A percentile compares a stretch with the other conserved stretches of the same genome.
Conservation (phyloP, 306 rosid genomes). For the Gynostemma pentaphyllum region DNA sequence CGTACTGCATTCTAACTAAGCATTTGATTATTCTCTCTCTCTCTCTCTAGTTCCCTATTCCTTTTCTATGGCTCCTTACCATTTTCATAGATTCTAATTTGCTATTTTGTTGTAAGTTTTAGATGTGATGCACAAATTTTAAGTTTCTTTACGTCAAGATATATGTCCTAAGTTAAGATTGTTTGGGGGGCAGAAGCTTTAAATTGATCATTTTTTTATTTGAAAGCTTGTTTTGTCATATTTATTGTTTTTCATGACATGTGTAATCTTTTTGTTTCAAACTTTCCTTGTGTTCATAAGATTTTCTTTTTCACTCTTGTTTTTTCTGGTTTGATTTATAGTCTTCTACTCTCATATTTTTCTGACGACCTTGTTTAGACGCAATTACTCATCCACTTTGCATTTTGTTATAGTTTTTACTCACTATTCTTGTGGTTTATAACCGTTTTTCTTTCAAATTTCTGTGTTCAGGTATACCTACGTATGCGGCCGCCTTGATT, state of each 20-base stretch:
- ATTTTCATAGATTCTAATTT: not conserved
- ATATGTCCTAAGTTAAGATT: not conserved
- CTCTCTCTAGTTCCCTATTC: not conserved
- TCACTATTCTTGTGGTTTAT: not conserved
- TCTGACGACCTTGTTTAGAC: not conserved
- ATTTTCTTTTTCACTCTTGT: not conserved
- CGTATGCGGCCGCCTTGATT: constrained; percentile 31
- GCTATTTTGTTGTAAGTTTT: not conserved
- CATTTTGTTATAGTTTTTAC: not conserved
- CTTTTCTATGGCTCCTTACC: not conserved
- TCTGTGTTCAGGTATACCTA: constrained; percentile 45
- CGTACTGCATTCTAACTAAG: not conserved
- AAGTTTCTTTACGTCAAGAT: not conserved
- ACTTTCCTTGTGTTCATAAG: not conserved
- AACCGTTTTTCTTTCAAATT: not conserved
- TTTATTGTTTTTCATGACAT: not conserved
- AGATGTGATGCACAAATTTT: not conserved
- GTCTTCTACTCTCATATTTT: not conserved
- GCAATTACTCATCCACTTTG: not conserved
- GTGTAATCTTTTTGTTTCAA: not conserved
- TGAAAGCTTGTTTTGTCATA: not conserved
- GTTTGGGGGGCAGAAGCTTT: not conserved
- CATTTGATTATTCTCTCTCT: not conserved
- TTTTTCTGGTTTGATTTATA: not conserved
- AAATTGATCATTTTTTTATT: not conserved